These are phyloP conservation scores for Nectriaceae sp. DNA, from an alignment of 2,329 filamentous ascomycete species.

Conservation along the genomic window DNA sequence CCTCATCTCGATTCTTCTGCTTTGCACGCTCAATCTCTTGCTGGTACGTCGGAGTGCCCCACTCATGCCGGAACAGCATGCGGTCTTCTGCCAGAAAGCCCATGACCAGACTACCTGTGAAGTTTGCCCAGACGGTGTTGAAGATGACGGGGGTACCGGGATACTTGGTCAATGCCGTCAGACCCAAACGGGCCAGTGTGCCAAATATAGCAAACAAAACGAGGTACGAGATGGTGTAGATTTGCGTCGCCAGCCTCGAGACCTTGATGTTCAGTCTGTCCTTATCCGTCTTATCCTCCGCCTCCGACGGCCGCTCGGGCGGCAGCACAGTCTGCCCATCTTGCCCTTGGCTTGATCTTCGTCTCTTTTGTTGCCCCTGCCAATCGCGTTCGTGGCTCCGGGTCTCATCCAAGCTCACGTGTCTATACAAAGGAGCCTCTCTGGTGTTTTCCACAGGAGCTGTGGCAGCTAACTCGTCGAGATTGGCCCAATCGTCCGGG, in stretches of 20 bases:
- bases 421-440: conserved; percentile 12
- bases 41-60: conserved; percentile 50
- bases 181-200: conserved; percentile 78
- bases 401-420: conserved; percentile 13
- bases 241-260: conserved; percentile 55
- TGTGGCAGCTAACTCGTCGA: conserved; percentile 44
- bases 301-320: background rate
- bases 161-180: conserved; percentile 79
- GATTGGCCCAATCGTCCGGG: conserved; percentile 39
- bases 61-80: conserved; percentile 71
- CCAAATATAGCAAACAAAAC: conserved; percentile 84
- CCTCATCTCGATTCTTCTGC: conserved; percentile 38
- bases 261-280: conserved; percentile 22
- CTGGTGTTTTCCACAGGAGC: conserved; percentile 24
- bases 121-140: conserved; percentile 83
- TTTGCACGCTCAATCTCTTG: conserved; percentile 34
- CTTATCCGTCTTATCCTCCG: conserved; percentile 8
- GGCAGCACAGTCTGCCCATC: background rate
- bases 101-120: conserved; percentile 78
- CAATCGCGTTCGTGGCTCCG: conserved; percentile 12
- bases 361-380: conserved; percentile 7
- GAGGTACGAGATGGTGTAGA: conserved; percentile 79
- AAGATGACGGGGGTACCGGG: conserved; percentile 74
- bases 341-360: background rate
- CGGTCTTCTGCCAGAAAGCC: conserved; percentile 83